Evolutionary conservation across 768 basidiomycete genomes (phyloP).

Genomic region (Mycena venus): DNA sequence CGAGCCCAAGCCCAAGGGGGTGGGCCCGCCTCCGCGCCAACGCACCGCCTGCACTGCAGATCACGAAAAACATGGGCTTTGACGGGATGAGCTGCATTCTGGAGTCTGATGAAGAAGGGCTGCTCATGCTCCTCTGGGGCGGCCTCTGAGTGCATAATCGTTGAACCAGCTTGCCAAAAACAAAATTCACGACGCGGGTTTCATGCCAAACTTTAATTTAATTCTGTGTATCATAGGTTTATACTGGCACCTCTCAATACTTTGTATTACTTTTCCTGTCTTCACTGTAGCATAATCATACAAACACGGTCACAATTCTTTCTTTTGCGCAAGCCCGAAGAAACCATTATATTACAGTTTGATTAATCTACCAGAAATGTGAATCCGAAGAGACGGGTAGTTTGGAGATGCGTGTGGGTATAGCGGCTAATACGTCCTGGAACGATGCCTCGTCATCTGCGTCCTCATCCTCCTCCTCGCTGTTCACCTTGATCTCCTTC

Average conservation of each 20-base stretch:
- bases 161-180: background rate
- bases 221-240: background rate
- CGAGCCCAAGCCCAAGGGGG: slow-evolving; percentile 10
- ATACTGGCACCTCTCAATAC: background rate
- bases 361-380: background rate
- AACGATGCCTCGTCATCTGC: slow-evolving; percentile 16
- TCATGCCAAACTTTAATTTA: background rate
- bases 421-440: slow-evolving; percentile 11
- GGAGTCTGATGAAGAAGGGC: slow-evolving; percentile 14
- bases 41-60: slow-evolving; percentile 14
- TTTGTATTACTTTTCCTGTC: background rate
- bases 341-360: background rate
- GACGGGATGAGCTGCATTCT: background rate
- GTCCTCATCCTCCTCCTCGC: slow-evolving; percentile 10
- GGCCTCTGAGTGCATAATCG: background rate
- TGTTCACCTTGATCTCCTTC: background rate
- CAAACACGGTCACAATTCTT: background rate
- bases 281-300: background rate
- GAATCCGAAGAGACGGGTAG: background rate
- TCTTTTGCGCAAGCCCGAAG: no score
- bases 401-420: slow-evolving; percentile 14
- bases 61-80: background rate
- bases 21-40: slow-evolving; percentile 26
- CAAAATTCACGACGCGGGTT: background rate
- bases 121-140: background rate